Evolutionary conservation across 2,329 filamentous ascomycete genomes (phyloP), one percentile per base, ranked within the genome.

Genomic region (Phoma herbarum): DNA sequence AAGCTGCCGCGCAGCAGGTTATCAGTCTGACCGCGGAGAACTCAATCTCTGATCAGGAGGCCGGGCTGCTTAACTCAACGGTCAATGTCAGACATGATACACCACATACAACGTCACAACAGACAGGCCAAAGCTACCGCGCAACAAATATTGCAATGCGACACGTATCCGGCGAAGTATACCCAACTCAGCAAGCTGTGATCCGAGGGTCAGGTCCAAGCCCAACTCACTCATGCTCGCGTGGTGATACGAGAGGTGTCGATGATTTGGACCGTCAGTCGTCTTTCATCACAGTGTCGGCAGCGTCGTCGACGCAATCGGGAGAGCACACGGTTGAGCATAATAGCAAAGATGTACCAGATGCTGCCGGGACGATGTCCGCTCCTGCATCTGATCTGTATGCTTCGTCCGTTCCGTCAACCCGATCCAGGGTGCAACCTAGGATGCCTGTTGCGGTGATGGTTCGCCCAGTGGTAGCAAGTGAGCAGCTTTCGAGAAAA

Each of bases 381-480:
- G 14, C 16, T 20, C 22, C 10, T n/a, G 14, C 25, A 16, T 7
- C 31, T 45, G 41, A 31, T 4, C 8, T n/a, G 26, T 11, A 8
- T 3, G 16, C n/a, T 5, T 33, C 31, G 4, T 1, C 10, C 1
- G 6, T 23, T 3, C 3, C 11, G 9, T 20, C 3, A 16, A 8
- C 14, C 7, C 26, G 20, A 18, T 7, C 4, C 25, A 7, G 31
- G 3, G 20, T 57, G 31, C 26, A 22, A 18, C 11, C 4, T 28
- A 7, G 31, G 3, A 26, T 57, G 31, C 53, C 53, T 4, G 31
- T 46, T 12, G 47, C 53, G 4, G 26, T 57, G 16, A 57, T 57
- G 53, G 8, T 57, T 3, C 23, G 45, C 25, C 39, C 46, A 25
- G 28, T 22, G 3, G 4, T 2, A n/a, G 5, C 9, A 1, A 20